A percentile compares a stretch with the other conserved stretches of the same genome.
phyloP scores from a whole-genome alignment of 208 protist species.

The Trypanosoma cruzi region DNA sequence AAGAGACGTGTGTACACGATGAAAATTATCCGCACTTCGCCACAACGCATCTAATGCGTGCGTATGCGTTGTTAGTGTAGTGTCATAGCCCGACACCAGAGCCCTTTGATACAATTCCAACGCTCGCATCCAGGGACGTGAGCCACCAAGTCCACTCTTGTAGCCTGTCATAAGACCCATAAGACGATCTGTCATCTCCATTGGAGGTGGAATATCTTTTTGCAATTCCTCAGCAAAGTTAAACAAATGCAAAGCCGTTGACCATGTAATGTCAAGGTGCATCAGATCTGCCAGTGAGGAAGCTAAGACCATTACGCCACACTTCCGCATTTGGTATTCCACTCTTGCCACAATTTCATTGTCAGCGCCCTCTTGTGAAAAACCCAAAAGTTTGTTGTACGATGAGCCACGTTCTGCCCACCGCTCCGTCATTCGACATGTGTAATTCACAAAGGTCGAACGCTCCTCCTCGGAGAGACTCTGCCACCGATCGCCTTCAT shows the following conservation, averaged over 20 bases:
- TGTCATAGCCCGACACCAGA: slow-evolving; percentile 50
- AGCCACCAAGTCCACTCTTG: slow-evolving; percentile 60
- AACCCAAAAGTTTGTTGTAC: slow-evolving; percentile 50
- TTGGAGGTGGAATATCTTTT: slow-evolving; percentile 38
- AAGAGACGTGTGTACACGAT: slow-evolving; percentile 34
- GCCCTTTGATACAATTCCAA: slow-evolving; percentile 55
- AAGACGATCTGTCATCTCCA: slow-evolving; percentile 71
- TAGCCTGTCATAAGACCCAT: slow-evolving; percentile 84
- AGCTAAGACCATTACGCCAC: slow-evolving; percentile 33
- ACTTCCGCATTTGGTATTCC: slow-evolving; percentile 56
- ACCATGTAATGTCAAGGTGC: slow-evolving; percentile 78
- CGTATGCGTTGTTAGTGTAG: slow-evolving; percentile 59
- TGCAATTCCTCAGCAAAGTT: slow-evolving; percentile 33
- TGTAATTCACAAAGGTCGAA: slow-evolving; percentile 50
- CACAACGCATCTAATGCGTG: slow-evolving; percentile 83
- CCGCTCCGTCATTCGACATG: slow-evolving; percentile 43
- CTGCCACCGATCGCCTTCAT: slow-evolving; percentile 46
- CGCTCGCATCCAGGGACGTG: slow-evolving; percentile 65
- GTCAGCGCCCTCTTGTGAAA: slow-evolving; percentile 70
- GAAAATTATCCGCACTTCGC: slow-evolving; percentile 69
- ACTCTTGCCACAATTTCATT: slow-evolving; percentile 59
- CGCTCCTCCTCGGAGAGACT: slow-evolving; percentile 44
- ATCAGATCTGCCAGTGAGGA: slow-evolving; percentile 57
- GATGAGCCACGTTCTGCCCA: slow-evolving; percentile 48
- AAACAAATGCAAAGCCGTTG: slow-evolving; percentile 54